A percentile compares a stretch with the other conserved stretches of the same genome.
These are phyloP conservation scores for Rosellinia necatrix DNA, from an alignment of 2,329 filamentous ascomycete genomes.

Conservation along the genomic window DNA sequence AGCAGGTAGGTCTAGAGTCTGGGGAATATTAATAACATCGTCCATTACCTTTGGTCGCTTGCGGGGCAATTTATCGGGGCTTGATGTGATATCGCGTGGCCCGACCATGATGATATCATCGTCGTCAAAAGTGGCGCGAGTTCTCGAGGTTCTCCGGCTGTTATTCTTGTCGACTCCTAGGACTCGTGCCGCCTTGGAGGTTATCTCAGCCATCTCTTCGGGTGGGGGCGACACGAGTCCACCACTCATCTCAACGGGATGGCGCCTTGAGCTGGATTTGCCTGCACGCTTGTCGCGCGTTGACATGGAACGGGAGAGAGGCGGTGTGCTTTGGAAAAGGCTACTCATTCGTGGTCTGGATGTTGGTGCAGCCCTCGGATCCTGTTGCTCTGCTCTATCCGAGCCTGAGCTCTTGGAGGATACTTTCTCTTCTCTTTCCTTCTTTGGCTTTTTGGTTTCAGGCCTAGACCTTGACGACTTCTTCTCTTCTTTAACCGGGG, in stretches of 20 bases:
- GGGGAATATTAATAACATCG: constrained; percentile 40
- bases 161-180: constrained; percentile 61
- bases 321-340: constrained; percentile 70
- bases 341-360: constrained; percentile 63
- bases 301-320: constrained; percentile 71
- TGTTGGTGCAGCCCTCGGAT: constrained; percentile 52
- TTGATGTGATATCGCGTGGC: constrained; percentile 45
- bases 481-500: constrained; percentile 61
- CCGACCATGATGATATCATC: constrained; percentile 57
- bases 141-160: constrained; percentile 53
- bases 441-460: constrained; percentile 63
- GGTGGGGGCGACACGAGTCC: constrained; percentile 74
- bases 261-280: constrained; percentile 66
- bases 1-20: constrained; percentile 20
- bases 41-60: constrained; percentile 53
- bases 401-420: constrained; percentile 72
- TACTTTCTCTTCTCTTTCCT: constrained; percentile 65
- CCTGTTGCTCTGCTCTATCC: constrained; percentile 56
- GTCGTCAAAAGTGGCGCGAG: constrained; percentile 48
- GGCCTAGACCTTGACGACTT: constrained; percentile 64
- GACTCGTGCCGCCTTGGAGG: constrained; percentile 78
- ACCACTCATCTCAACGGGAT: constrained; percentile 67
- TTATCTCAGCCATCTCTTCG: constrained; percentile 67
- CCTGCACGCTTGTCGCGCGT: constrained; percentile 65
- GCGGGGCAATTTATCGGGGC: constrained; percentile 53